Conservation (phyloP, 257 asterid genomes). For the Eucommia ulmoides region DNA sequence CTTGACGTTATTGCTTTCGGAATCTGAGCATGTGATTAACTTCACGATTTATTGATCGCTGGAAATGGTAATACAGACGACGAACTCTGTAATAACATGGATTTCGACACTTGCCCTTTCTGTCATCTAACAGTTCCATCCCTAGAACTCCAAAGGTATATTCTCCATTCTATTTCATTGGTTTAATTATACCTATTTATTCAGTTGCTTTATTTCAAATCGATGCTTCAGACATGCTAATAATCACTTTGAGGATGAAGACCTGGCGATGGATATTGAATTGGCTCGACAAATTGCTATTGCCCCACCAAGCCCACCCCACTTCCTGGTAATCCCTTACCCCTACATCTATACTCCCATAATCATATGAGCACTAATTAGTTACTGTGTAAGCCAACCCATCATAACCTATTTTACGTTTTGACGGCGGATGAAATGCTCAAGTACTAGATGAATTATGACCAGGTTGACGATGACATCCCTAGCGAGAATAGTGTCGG, state of each 20-base stretch:
- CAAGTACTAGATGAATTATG: too few relatives aligned
- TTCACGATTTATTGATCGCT: too few relatives aligned
- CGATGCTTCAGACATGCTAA: conserved; percentile 23
- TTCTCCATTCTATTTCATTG: not conserved
- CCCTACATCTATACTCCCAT: too few relatives aligned
- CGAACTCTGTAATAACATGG: too few relatives aligned
- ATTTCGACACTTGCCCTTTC: conserved; percentile 29
- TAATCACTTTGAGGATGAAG: conserved; percentile 29
- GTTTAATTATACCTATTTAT: not conserved
- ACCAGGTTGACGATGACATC: conserved; percentile 29
- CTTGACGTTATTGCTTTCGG: too few relatives aligned
- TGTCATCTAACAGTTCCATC: conserved; percentile 24
- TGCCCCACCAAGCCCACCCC: conserved; percentile 13
- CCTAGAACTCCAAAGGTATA: conserved; percentile 28
- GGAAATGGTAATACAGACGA: too few relatives aligned
- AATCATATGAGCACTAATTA: too few relatives aligned
- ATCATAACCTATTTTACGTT: too few relatives aligned
- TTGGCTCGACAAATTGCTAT: conserved; percentile 20
- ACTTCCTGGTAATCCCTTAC: conserved; percentile 5
- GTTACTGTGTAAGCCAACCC: too few relatives aligned
- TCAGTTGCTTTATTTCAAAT: not conserved
- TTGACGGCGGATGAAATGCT: too few relatives aligned
- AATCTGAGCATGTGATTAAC: too few relatives aligned
- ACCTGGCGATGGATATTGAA: conserved; percentile 14
- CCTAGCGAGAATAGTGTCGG: conserved; percentile 8